Base-by-base conservation (phyloP, 129 eudicot genomes). In the Arctium lappa region DNA sequence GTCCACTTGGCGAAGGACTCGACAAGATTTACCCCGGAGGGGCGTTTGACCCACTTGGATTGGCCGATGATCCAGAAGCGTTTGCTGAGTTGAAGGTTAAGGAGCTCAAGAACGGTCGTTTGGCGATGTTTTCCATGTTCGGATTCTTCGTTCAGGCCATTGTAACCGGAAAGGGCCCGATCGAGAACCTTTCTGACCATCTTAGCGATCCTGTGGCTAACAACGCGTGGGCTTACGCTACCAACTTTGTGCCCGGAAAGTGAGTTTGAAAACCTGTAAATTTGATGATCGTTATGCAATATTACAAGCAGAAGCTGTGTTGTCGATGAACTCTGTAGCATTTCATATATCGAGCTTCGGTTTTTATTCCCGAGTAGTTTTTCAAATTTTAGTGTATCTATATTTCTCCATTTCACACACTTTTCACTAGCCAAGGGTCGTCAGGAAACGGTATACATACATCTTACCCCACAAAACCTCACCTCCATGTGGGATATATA, bases 81-180 rank as follows among this genome's bases (percentile, higher is more conserved):
- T 92, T 90, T 70, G 92, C 97, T 13, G 97, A 92, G 50, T 80
- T 92, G 88, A 92, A 92, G 94, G 97, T 88, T 50, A 92, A 92
- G 78, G 97, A 92, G 91, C 79, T 92, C 13, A 92, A 92, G 88
- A 92, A 92, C 16, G 97, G 92, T 8, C 72, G 95, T 11, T 87
- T 89, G 74, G 95, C 95, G 2, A 91, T 91, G 95, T 87, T 87
- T 82, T 92, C 97, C 8, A 88, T 90, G 94, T 92, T 92, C 6
- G 96, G 96, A 18, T 91, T 89, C 88, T 91, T 91, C 37, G 96
- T 91, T 69, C 96, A 91, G 15, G 93, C 96, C 66, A 92, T 90
- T 72, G 94, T 90, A 11, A 92, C 97, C 11, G 93, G 96, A 75
- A 91, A 91, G 86, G 96, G 93, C n/a, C 96, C 93, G 2, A 76